Base-by-base conservation (phyloP, 495 filamentous ascomycete genomes). In the Evernia prunastri region DNA sequence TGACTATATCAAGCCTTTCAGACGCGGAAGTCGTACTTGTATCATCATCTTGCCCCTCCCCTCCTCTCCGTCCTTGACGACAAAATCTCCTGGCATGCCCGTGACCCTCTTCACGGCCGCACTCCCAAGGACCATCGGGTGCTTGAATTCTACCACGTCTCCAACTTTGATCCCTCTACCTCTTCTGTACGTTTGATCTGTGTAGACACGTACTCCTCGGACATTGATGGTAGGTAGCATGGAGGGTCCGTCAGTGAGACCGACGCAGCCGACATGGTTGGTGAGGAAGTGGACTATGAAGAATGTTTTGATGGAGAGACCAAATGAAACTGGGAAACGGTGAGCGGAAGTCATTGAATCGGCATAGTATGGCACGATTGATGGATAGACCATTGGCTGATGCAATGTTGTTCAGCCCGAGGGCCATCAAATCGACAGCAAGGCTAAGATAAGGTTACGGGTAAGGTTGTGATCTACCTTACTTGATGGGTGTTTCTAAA, bases 31-130 rank as follows among this genome's bases (percentile, higher is more conserved):
- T 12, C 77, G 53, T 68, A 90, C 90, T 84, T 92, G 88, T 49
- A 96, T 81, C 90, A 96, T 95, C 67, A 76, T 78, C 64, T 79
- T 74, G 53, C 69, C 71, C 64, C 68, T 69, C 67, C 80, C 71
- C 53, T 66, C 71, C 58, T 70, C 75, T 39, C 33, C 53, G 74
- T 91, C 84, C 64, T 82, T 78, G 65, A 89, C 76, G 39, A 97
- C 91, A 76, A 94, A 96, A 76, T 98, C 94, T 18, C 94, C 94
- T 17, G 85, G 85, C 82, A 97, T 76, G 4, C 92, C 94, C 35
- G 97, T 67, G 27, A 97, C 86, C 63, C 94, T 78, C 79, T 98
- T 98, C 13, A 88, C 77, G 18, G 80, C 89, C 57, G 83, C 73
- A 33, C 81, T 78, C n/a, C 81, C 81, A 57, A 80, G 72, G 51